Evolutionary conservation across 345 rosid genomes (phyloP).

Genomic region (Reutealis trisperma): DNA sequence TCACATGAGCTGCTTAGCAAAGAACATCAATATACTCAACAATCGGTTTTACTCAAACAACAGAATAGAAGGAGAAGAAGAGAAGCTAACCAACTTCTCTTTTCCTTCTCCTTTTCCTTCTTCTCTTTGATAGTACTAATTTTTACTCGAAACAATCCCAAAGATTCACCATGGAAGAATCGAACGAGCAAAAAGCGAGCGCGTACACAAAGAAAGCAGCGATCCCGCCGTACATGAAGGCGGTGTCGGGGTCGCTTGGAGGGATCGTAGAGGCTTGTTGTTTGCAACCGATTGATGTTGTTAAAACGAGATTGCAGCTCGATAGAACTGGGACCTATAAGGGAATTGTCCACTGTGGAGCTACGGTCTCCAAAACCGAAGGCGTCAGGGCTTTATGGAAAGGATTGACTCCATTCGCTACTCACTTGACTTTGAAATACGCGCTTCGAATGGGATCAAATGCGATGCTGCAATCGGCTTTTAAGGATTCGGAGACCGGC

Average conservation of each 20-base stretch:
- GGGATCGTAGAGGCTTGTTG: constrained; percentile 90
- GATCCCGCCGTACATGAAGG: constrained; percentile 88
- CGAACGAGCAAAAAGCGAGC: neutral
- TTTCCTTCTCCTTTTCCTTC: neutral
- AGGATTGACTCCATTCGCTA: constrained; percentile 92
- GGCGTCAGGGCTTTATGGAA: constrained; percentile 93
- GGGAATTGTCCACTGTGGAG: constrained; percentile 82
- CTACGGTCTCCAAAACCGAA: constrained; percentile 62
- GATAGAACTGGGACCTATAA: constrained; percentile 65
- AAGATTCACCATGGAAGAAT: neutral
- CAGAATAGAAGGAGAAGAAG: neutral
- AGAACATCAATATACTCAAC: too few relatives aligned
- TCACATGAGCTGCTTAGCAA: too few relatives aligned
- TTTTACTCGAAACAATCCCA: neutral
- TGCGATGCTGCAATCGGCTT: constrained; percentile 69
- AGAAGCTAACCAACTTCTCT: neutral
- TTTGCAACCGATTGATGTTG: constrained; percentile 92
- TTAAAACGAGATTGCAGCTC: constrained; percentile 90
- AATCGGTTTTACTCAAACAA: too few relatives aligned
- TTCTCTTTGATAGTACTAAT: neutral
- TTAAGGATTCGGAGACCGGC: constrained; percentile 80
- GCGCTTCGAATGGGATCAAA: constrained; percentile 94
- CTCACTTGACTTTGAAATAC: constrained; percentile 86
- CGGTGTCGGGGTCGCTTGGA: constrained; percentile 84
- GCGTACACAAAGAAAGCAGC: constrained; percentile 13